Evolutionary conservation across 129 eudicot species (phyloP).

Genomic region (Pseudognaphalium luteoalbum): DNA sequence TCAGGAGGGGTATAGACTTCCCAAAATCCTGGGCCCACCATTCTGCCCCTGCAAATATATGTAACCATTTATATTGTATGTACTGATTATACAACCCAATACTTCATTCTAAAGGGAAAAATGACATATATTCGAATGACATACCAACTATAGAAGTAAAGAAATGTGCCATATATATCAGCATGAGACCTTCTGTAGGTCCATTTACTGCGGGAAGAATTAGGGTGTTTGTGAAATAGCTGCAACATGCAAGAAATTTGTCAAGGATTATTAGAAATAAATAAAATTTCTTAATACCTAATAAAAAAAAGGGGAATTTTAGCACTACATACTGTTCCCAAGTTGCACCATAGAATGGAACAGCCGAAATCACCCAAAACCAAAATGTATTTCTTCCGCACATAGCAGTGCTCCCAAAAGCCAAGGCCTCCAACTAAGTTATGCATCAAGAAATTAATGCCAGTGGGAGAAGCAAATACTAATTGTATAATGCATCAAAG

Average conservation of each 20-base stretch:
- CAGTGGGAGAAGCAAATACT: background rate
- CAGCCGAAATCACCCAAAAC: constrained; percentile 95
- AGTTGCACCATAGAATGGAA: constrained; percentile 91
- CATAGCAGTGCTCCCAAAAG: constrained; percentile 97
- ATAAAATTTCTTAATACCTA: background rate
- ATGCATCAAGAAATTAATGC: constrained; percentile 13
- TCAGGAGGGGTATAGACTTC: constrained; percentile 68
- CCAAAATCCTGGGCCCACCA: constrained; percentile 96
- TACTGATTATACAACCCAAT: background rate
- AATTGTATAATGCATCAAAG: constrained; percentile 4
- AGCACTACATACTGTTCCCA: constrained; percentile 87
- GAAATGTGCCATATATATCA: constrained; percentile 73
- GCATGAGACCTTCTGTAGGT: constrained; percentile 95
- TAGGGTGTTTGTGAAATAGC: constrained; percentile 91
- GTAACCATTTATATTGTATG: background rate
- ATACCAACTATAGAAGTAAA: constrained; percentile 88
- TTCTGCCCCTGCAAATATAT: constrained; percentile 64
- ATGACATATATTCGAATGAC: constrained; percentile 8
- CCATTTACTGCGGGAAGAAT: constrained; percentile 92
- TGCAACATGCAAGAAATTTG: constrained; percentile 38
- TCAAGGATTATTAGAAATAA: background rate
- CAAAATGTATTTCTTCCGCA: constrained; percentile 85
- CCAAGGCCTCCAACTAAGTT: constrained; percentile 81
- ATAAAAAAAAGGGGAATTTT: background rate
- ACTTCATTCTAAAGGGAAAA: background rate